Conservation (phyloP, 306 rosid genomes). For the Oemleria cerasiformis region DNA sequence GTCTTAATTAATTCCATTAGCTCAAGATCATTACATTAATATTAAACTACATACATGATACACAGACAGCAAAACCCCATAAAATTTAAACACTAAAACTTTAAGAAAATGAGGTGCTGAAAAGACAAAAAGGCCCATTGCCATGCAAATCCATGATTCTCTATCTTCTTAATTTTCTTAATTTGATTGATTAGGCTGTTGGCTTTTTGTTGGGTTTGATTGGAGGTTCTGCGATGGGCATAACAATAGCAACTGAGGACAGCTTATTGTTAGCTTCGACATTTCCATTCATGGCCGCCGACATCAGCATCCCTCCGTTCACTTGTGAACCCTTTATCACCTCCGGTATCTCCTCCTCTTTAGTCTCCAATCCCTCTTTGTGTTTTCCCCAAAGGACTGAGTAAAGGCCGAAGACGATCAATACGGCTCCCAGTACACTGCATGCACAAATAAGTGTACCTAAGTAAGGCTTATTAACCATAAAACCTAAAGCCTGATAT, state of each 20-base stretch:
- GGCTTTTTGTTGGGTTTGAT: constrained; percentile 25
- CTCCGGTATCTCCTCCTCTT: constrained; percentile 49
- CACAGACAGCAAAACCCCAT: constrained; percentile 4
- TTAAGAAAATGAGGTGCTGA: constrained; percentile 11
- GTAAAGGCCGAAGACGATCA: constrained; percentile 74
- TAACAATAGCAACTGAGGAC: constrained; percentile 29
- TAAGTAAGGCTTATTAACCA: not conserved
- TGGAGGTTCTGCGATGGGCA: constrained; percentile 33
- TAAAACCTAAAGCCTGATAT: too few relatives aligned
- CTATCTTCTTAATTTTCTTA: not conserved
- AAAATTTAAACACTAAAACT: not conserved
- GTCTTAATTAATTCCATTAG: constrained; percentile 21
- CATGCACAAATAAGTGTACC: constrained; percentile 12
- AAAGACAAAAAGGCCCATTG: constrained; percentile 34
- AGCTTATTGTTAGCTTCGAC: constrained; percentile 38
- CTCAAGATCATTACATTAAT: constrained; percentile 28
- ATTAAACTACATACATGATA: not conserved
- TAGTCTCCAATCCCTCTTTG: constrained; percentile 47
- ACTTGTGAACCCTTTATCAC: constrained; percentile 44
- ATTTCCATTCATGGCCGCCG: constrained; percentile 14
- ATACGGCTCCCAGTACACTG: constrained; percentile 61
- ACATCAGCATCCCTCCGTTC: constrained; percentile 8
- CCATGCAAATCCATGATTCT: constrained; percentile 5
- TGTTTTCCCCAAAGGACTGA: constrained; percentile 92
- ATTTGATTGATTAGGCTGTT: constrained; percentile 8